Evolutionary conservation across 2,329 filamentous ascomycete species (phyloP), one percentile per base, ranked within the genome.

Genomic region (Colletotrichum horii): DNA sequence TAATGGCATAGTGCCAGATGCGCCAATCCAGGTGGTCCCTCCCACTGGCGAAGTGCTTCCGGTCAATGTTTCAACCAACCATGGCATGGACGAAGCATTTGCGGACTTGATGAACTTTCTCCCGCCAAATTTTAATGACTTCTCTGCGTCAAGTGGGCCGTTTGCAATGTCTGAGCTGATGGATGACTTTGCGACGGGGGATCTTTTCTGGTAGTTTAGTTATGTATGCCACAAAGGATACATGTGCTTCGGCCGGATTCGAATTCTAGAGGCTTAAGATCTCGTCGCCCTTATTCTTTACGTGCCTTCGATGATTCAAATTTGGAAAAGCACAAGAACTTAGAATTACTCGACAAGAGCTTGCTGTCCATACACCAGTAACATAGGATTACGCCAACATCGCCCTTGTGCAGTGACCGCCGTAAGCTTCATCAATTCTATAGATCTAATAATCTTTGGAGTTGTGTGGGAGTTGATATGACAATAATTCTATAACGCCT

Each of bases 171-270:
- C 73, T 8, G 73, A 75, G 22, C 38, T 75, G 43, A 75, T 73
- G 70, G 48, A 68, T 30, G 73, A 73, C n/a, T 58, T 68, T 48
- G 9, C 70, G 3, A 73, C 73, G 19, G 64, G 70, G 4, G 73
- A 75, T 22, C 34, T 75, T 11, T 75, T 75, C 55, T 75, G 73
- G 73, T 73, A 73, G 38, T 48, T 62, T 26, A 58, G 43, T 14
- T 52, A n/a, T n/a, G 11, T 8, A 14, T 52, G n/a, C n/a, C 43
- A 52, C 43, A 52, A n/a, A 52, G n/a, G n/a, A n/a, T n/a, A 8
- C 4, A n/a, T 22, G 22, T 52, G n/a, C 6, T 52, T 52, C 43
- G 43, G 43, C 43, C n/a, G 2, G 14, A 52, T 52, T 52, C 11
- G 2, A 22, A 52, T 52, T 52, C 11, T 22, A 52, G 11, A 48